A percentile compares a stretch with the other conserved stretches of the same genome.
Conservation (phyloP, 768 basidiomycete genomes). For the Myochromella boudieri region DNA sequence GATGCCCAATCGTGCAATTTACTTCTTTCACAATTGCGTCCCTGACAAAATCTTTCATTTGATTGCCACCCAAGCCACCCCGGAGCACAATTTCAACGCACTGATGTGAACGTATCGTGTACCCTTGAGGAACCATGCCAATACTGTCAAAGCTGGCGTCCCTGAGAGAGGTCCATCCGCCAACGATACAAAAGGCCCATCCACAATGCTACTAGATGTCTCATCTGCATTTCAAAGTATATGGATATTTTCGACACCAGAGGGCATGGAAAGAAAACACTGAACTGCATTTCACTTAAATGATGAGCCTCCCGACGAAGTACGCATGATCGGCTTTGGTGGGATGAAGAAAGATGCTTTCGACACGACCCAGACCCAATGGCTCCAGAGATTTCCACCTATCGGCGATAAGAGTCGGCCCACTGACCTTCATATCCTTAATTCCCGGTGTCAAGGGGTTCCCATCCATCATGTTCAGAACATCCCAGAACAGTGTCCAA, state of each 20-base stretch:
- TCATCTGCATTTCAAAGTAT: background rate
- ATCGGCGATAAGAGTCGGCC: background rate
- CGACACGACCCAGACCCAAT: background rate
- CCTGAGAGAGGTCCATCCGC: background rate
- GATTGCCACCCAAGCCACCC: background rate
- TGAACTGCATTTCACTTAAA: background rate
- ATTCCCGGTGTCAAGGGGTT: background rate
- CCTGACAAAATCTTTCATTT: background rate
- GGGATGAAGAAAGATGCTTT: background rate
- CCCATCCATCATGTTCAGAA: background rate
- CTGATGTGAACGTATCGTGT: background rate
- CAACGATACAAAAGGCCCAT: slow-evolving; percentile 2
- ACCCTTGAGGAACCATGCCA: background rate
- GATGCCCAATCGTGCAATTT: background rate
- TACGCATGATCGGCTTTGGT: slow-evolving; percentile 1
- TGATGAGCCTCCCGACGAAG: background rate
- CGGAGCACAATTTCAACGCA: background rate
- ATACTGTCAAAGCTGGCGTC: background rate
- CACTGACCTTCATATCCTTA: slow-evolving; percentile 1
- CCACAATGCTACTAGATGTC: background rate
- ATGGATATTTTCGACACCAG: background rate
- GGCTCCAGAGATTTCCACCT: background rate
- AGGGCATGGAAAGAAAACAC: background rate
- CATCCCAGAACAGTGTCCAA: background rate
- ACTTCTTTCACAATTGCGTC: background rate